phyloP scores from a whole-genome alignment of 2,329 filamentous ascomycete genomes.

The Hymenoscyphus fructigenus region DNA sequence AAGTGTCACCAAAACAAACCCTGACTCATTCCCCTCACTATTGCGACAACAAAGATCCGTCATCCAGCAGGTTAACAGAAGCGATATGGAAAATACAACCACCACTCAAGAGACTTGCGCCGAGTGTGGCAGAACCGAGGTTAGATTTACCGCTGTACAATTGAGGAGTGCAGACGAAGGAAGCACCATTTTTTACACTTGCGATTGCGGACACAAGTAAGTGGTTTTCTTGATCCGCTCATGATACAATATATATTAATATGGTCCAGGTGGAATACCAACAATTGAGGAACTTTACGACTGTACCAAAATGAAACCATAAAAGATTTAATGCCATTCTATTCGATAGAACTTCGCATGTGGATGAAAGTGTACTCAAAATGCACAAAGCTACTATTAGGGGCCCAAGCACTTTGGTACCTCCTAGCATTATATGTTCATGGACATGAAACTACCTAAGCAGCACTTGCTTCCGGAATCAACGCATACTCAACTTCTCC shows the following conservation, averaged over 20 bases:
- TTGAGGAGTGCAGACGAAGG: slow-evolving; percentile 93
- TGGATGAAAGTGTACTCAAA: slow-evolving; percentile 5
- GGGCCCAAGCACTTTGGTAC: slow-evolving; percentile 38
- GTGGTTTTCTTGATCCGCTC: slow-evolving; percentile 30
- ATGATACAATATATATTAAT: slow-evolving; percentile 13
- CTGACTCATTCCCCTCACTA: slow-evolving; percentile 86
- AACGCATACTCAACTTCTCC: slow-evolving; percentile 89
- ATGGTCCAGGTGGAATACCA: slow-evolving; percentile 37
- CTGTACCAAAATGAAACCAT: neutral
- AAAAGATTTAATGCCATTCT: neutral
- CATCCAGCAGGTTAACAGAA: slow-evolving; percentile 75
- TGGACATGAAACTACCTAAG: slow-evolving; percentile 18
- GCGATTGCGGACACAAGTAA: slow-evolving; percentile 83
- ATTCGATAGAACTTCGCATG: neutral
- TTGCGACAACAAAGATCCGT: slow-evolving; percentile 83
- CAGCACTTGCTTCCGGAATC: slow-evolving; percentile 61
- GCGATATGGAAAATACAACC: slow-evolving; percentile 74
- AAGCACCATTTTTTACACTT: slow-evolving; percentile 86
- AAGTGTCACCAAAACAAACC: slow-evolving; percentile 80
- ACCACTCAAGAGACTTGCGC: slow-evolving; percentile 69
- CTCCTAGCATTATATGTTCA: slow-evolving; percentile 14
- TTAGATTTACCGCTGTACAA: slow-evolving; percentile 83
- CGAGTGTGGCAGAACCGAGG: slow-evolving; percentile 77
- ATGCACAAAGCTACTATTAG: slow-evolving; percentile 25
- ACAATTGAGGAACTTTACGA: slow-evolving; percentile 35